Percentiles rank a stretch among this genome's conserved stretches.
phyloP scores from a whole-genome alignment of 2,329 filamentous ascomycete genomes.

The Fusarium denticulatum region DNA sequence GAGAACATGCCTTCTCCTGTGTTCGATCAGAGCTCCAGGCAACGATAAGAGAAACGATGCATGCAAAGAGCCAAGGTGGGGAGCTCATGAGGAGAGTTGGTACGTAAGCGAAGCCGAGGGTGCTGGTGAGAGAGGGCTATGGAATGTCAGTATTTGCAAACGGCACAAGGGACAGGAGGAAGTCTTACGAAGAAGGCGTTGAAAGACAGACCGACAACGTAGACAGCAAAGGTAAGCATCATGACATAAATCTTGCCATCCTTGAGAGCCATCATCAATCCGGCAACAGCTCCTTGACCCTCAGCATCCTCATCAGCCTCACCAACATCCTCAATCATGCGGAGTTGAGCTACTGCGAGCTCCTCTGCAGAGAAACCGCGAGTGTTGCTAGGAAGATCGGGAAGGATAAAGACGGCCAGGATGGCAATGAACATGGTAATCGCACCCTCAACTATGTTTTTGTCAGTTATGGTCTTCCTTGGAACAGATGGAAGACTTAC shows the following conservation, averaged over 20 bases:
- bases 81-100: slow-evolving; percentile 65
- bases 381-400: slow-evolving; percentile 65
- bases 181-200: slow-evolving; percentile 63
- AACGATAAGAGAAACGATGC: slow-evolving; percentile 63
- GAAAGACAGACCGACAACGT: slow-evolving; percentile 67
- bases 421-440: slow-evolving; percentile 61
- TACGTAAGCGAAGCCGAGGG: slow-evolving; percentile 63
- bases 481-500: not conserved
- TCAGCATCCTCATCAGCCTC: slow-evolving; percentile 63
- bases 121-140: slow-evolving; percentile 59
- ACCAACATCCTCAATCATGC: slow-evolving; percentile 67
- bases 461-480: not conserved
- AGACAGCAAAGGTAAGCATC: slow-evolving; percentile 70
- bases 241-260: slow-evolving; percentile 72
- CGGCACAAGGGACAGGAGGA: rapidly evolving
- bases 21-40: slow-evolving; percentile 66
- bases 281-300: slow-evolving; percentile 60
- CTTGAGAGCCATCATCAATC: slow-evolving; percentile 67
- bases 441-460: slow-evolving; percentile 57
- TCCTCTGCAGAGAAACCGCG: slow-evolving; percentile 69
- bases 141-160: not conserved
- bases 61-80: slow-evolving; percentile 68
- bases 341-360: slow-evolving; percentile 61
- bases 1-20: slow-evolving; percentile 58
- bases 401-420: slow-evolving; percentile 58